Base-by-base conservation (phyloP, 495 filamentous ascomycete species). In the Penicillium desertorum region DNA sequence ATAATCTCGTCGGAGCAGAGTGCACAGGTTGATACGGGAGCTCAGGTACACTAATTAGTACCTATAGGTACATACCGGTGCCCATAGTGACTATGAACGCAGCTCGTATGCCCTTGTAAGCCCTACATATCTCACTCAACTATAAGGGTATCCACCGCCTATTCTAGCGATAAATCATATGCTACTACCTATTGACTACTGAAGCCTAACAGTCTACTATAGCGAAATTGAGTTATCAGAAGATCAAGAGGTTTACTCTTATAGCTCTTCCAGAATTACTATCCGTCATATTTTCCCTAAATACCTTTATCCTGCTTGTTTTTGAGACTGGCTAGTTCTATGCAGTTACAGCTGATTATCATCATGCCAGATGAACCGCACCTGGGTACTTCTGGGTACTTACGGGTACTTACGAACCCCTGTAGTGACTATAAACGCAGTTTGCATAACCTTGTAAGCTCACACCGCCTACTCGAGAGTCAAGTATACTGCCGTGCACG, bases 1-100 rank as follows among this genome's bases (percentile, higher is more conserved):
- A 61, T 6, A 74, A 73, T 58, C 62, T 68, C 3, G 57, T 72
- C 41, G 71, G 69, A 63, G 61, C 69, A 59, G 72, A 70, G 46
- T n/a, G n/a, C n/a, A n/a, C 23, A 23, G 23, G 23, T 4, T 23
- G 22, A 23, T 23, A 23, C 23, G 22, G 22, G 22, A 22, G 2
- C 22, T 2, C 23, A 23, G 5, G 0, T 23, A 23, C 23, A 23
- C 4, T 5, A 23, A 23, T 23, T 23, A 23, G 23, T 23, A 23
- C 23, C 23, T 23, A 23, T 23, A 23, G 23, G 23, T 23, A 23
- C 23, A 23, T 42, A 42, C 25, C 0, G 25, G 25, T 27, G 25
- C 25, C 6, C 2, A 27, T 27, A 27, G 25, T 27, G 25, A 27
- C 25, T 27, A 27, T 27, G 25, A 8, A 27, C 7, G 25, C 1